Conservation (phyloP, 371 early-diverging fungal genomes). For the Phascolomyces articulosus region DNA sequence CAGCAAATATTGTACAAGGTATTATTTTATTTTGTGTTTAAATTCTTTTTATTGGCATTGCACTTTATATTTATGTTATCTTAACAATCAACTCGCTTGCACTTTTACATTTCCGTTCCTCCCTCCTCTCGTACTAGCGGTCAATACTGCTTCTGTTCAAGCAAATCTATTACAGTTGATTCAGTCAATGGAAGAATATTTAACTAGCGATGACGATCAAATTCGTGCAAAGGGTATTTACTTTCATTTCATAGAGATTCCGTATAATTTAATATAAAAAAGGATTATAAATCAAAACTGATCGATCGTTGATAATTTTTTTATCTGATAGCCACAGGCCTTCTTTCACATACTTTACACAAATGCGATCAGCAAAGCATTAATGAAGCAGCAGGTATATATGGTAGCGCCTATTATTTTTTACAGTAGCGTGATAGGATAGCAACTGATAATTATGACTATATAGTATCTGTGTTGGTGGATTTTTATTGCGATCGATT, state of each 20-base stretch:
- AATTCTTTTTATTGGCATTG: too few relatives aligned
- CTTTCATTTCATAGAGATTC: neutral
- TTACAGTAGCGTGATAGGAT: too few relatives aligned
- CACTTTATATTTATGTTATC: neutral
- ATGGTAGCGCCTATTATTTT: too few relatives aligned
- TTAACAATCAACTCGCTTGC: neutral
- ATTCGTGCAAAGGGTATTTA: conserved; percentile 81
- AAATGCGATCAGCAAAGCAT: conserved; percentile 39
- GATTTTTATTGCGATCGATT: conserved; percentile 81
- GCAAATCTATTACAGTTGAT: conserved; percentile 68
- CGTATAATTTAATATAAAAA: neutral
- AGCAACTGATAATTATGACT: neutral
- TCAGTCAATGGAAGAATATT: conserved; percentile 75
- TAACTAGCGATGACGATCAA: conserved; percentile 84
- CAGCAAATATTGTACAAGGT: conserved; percentile 34
- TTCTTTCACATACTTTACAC: conserved; percentile 54
- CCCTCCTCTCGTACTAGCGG: conserved; percentile 20
- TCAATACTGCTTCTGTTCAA: conserved; percentile 42
- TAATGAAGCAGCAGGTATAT: conserved; percentile 49
- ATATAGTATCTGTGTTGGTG: conserved; percentile 64
- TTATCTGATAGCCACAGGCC: conserved; percentile 40
- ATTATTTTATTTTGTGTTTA: neutral
- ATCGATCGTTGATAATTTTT: neutral
- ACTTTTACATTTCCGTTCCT: neutral
- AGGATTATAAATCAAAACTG: neutral